Evolutionary conservation across 306 rosid genomes (phyloP).

Genomic region (Cercis canadensis): DNA sequence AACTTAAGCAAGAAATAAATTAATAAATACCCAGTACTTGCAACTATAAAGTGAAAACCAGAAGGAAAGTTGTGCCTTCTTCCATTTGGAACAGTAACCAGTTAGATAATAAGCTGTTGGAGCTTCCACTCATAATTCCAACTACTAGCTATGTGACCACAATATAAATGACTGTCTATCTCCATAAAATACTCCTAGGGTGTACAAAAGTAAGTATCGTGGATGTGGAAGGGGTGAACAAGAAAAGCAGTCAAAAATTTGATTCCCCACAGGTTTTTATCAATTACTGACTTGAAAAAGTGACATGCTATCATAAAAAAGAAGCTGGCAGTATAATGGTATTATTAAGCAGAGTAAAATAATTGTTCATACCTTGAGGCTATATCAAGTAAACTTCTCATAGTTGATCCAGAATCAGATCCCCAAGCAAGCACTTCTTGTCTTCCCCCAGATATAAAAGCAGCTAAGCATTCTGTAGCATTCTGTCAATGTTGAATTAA

Average conservation of each 20-base stretch:
- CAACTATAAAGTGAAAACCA: conserved; percentile 1
- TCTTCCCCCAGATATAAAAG: conserved; percentile 77
- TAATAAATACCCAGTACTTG: background rate
- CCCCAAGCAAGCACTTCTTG: conserved; percentile 85
- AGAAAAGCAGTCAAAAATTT: too few relatives aligned
- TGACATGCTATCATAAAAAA: conserved; percentile 9
- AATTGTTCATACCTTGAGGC: conserved; percentile 73
- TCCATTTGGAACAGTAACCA: conserved; percentile 6
- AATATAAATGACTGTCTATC: background rate
- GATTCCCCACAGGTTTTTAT: background rate
- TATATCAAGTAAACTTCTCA: conserved; percentile 81
- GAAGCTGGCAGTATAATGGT: conserved; percentile 15
- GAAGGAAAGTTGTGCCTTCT: conserved; percentile 22
- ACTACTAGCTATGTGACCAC: background rate
- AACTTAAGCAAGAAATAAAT: background rate
- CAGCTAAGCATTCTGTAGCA: conserved; percentile 92
- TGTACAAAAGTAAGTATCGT: too few relatives aligned
- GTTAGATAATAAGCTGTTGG: background rate
- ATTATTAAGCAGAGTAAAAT: conserved; percentile 7
- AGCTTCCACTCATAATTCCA: conserved; percentile 27
- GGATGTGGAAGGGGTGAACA: too few relatives aligned
- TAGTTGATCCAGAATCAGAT: conserved; percentile 69
- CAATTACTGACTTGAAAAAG: conserved; percentile 19
- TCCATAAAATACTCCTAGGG: background rate
- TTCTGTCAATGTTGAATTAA: conserved; percentile 61